These are phyloP conservation scores for Serendipita vermifera DNA, from an alignment of 768 basidiomycete species.

Conservation along the genomic window DNA sequence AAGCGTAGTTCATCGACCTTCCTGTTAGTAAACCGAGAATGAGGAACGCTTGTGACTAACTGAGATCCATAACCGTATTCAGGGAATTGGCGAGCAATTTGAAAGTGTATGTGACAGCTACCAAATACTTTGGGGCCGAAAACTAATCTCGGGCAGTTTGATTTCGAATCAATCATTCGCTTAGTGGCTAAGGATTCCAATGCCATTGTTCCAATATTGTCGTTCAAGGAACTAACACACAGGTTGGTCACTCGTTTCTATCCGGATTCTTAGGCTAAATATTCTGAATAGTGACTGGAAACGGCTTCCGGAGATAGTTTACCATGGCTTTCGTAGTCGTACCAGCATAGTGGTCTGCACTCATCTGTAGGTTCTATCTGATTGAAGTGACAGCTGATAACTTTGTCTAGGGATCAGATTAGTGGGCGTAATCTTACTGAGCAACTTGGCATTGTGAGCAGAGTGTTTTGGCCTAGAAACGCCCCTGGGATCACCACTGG, in stretches of 20 bases:
- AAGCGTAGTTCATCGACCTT: neutral
- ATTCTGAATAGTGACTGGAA: neutral
- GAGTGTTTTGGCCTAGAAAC: neutral
- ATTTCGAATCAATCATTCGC: neutral
- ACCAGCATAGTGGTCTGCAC: neutral
- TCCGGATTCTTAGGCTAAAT: neutral
- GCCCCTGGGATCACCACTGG: neutral
- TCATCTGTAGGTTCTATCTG: neutral
- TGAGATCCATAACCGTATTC: neutral
- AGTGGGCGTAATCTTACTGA: neutral
- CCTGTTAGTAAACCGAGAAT: neutral
- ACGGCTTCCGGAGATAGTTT: neutral
- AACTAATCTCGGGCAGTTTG: neutral
- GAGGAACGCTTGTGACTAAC: no score
- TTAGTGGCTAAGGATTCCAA: neutral
- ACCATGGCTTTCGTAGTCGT: neutral
- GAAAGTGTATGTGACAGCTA: neutral
- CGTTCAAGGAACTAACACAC: neutral
- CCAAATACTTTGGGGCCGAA: neutral
- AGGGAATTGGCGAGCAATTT: conserved; percentile 3
- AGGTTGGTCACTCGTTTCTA: neutral
- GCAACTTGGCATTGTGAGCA: neutral
- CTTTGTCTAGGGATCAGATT: neutral
- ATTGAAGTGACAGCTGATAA: neutral
- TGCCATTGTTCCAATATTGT: neutral